Base-by-base conservation (phyloP, 495 filamentous ascomycete genomes). In the Hypoxylon fuscum region DNA sequence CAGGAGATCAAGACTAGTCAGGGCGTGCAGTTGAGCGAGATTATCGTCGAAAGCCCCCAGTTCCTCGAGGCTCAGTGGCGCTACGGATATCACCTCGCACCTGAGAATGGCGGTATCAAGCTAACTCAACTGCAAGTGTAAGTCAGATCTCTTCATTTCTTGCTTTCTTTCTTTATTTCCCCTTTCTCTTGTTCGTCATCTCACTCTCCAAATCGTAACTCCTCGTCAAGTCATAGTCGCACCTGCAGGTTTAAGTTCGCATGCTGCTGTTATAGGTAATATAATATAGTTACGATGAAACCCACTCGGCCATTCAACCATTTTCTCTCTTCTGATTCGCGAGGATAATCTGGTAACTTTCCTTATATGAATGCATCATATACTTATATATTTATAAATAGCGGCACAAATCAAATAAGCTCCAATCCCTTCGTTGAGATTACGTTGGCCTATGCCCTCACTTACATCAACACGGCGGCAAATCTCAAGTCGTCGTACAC, bases 361-460 rank as follows among this genome's bases (percentile, higher is more conserved):
- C 37, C 59, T 38, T 11, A 54, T 22, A 37, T 22, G 10, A 8
- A 10, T 29, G 17, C 14, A 63, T 29, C 17, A 17, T 11, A 42
- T 53, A 35, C 41, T 46, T 20, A 59, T 31, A 65, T 55, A 27
- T 21, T 6, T 9, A 29, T 18, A 17, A 47, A 54, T 55, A 74
- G 73, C 29, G 71, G 73, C 64, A 65, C 68, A 10, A 66, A 60
- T 50, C 37, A 40, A 15, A 74, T 77, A 44, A 70, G 60, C 44
- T 27, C 64, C 17, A 98, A 98, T 72, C 84, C 84, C 20, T 98
- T 98, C 70, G 89, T 98, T 50, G 90, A 98, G 76, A 95, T 91
- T 22, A 88, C 95, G 1, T 81, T 98, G 45, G 85, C 81, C 75
- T 97, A 96, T 76, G 90, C 87, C 50, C 83, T 98, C 62, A 93